A percentile compares a stretch with the other conserved stretches of the same genome.
These are phyloP conservation scores for Neurospora sp. DNA, from an alignment of 495 filamentous ascomycete species.

Conservation along the genomic window DNA sequence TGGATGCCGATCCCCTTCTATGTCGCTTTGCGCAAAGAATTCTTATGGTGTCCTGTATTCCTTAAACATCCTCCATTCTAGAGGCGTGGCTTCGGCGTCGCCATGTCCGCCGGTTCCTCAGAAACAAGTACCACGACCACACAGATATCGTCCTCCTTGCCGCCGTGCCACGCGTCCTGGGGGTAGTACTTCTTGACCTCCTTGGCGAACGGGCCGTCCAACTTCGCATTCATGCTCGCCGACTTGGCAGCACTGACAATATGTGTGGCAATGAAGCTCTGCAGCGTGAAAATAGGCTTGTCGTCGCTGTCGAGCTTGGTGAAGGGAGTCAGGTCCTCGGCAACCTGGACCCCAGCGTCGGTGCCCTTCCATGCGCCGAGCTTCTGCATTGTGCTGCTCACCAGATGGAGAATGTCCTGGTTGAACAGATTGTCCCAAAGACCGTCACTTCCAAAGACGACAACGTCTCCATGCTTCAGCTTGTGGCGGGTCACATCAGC, in stretches of 20 bases:
- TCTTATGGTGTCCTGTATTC: not conserved
- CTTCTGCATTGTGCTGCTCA: conserved; percentile 62
- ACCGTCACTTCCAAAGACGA: conserved; percentile 87
- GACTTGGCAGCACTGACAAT: conserved; percentile 73
- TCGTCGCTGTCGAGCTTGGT: conserved; percentile 31
- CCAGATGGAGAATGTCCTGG: conserved; percentile 72
- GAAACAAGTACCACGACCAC: conserved; percentile 66
- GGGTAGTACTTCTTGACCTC: conserved; percentile 83
- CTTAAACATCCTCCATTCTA: not conserved
- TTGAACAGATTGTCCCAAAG: conserved; percentile 96
- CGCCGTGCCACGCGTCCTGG: conserved; percentile 70
- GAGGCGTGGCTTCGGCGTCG: conserved; percentile 12
- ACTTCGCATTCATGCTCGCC: conserved; percentile 64
- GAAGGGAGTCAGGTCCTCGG: conserved; percentile 40
- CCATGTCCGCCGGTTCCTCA: conserved; percentile 33
- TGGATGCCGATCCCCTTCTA: not conserved
- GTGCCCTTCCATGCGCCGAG: conserved; percentile 63
- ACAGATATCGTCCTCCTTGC: conserved; percentile 88
- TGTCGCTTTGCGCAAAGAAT: not conserved
- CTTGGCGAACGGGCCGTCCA: conserved; percentile 88
- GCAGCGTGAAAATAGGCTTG: conserved; percentile 40
- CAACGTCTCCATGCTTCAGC: conserved; percentile 80
- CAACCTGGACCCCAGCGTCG: conserved; percentile 48
- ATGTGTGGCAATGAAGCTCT: conserved; percentile 65
- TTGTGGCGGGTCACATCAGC: conserved; percentile 65